Conservation (phyloP, 805 yeast genomes). For the Lachancea lanzarotensis region DNA sequence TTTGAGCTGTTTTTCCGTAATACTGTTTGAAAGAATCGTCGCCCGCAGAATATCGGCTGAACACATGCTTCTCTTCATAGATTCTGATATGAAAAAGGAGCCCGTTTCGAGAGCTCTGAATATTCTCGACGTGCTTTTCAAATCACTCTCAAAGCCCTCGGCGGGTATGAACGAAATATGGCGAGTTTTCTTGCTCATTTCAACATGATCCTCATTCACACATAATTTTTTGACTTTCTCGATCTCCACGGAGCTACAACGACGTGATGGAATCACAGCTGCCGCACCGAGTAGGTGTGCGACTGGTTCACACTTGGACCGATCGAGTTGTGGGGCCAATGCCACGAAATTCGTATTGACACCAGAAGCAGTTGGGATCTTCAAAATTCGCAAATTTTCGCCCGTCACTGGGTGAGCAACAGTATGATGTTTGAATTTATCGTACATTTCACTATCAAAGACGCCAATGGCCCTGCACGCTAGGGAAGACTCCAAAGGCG, state of each 20-base stretch:
- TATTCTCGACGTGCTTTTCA: conserved; percentile 1
- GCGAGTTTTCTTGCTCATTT: not conserved
- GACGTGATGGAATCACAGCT: conserved; percentile 5
- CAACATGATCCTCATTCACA: not conserved
- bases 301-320: conserved; percentile 10
- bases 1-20: conserved; percentile 11
- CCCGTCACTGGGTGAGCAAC: conserved; percentile 18
- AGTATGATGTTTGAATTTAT: conserved; percentile 1
- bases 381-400: conserved; percentile 11
- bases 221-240: not conserved
- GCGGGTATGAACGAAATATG: not conserved
- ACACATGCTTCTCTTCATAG: conserved; percentile 10
- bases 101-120: conserved; percentile 6
- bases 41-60: conserved; percentile 25
- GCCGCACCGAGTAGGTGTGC: not conserved
- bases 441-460: conserved; percentile 6
- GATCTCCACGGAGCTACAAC: conserved; percentile 1
- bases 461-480: conserved; percentile 25
- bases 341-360: conserved; percentile 11
- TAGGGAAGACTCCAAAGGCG: conserved; percentile 4
- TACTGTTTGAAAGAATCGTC: conserved; percentile 13
- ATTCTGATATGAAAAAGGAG: not conserved
- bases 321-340: conserved; percentile 19
- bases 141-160: conserved; percentile 3
- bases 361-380: conserved; percentile 9